phyloP scores from a whole-genome alignment of 2,329 filamentous ascomycete genomes.

The Alternaria angustiovoidea region DNA sequence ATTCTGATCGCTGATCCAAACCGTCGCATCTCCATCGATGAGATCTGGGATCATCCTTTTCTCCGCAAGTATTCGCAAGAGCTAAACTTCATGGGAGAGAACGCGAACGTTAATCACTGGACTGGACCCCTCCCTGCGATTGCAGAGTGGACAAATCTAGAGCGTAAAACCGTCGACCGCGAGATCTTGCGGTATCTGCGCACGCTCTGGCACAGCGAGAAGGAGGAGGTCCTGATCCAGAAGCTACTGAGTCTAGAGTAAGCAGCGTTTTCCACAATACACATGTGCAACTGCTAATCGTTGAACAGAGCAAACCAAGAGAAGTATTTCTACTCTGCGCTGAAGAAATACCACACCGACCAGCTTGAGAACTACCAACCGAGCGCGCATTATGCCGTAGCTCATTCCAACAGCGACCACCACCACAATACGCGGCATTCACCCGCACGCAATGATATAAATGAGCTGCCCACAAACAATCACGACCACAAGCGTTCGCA shows the following conservation, averaged over 20 bases:
- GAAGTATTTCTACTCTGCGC: slow-evolving; percentile 88
- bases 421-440: slow-evolving; percentile 59
- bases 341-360: slow-evolving; percentile 82
- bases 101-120: slow-evolving; percentile 59
- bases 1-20: slow-evolving; percentile 83
- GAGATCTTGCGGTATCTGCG: slow-evolving; percentile 86
- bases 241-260: slow-evolving; percentile 65
- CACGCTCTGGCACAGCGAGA: slow-evolving; percentile 89
- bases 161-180: slow-evolving; percentile 74
- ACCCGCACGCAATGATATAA: slow-evolving; percentile 38
- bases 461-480: slow-evolving; percentile 44
- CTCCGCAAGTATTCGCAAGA: slow-evolving; percentile 79
- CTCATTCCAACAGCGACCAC: slow-evolving; percentile 90
- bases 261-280: slow-evolving; percentile 19
- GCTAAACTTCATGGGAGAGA: slow-evolving; percentile 71
- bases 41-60: slow-evolving; percentile 89
- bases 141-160: slow-evolving; percentile 69
- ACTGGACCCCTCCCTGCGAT: slow-evolving; percentile 65
- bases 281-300: slow-evolving; percentile 2
- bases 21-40: slow-evolving; percentile 77
- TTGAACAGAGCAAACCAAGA: slow-evolving; percentile 79
- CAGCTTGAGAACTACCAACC: slow-evolving; percentile 85
- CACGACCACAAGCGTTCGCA: slow-evolving; percentile 54
- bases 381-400: slow-evolving; percentile 67
- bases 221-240: slow-evolving; percentile 73